Percentiles rank a stretch among this genome's conserved stretches.
Conservation (phyloP, 176 grass and related monocot genomes). For the Oryza glaberrima region DNA sequence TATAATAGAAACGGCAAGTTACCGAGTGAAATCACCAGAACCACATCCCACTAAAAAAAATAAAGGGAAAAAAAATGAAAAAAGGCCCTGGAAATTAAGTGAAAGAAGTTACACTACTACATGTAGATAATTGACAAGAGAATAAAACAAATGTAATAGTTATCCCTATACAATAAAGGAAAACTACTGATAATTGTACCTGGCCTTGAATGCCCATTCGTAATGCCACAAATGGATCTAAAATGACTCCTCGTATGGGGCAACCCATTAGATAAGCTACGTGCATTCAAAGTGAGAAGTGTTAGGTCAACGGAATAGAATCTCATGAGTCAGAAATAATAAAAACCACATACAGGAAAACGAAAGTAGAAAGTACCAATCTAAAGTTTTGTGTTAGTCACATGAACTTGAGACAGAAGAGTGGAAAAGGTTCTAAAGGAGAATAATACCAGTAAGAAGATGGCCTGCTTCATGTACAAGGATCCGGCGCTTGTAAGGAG, state of each 20-base stretch:
- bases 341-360: background rate
- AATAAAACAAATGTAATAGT: background rate
- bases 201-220: conserved; percentile 95
- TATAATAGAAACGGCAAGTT: no score
- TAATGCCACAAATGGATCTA: conserved; percentile 94
- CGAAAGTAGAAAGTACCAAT: conserved; percentile 13
- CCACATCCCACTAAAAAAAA: background rate
- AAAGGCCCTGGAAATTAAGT: conserved; percentile 6
- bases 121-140: background rate
- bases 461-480: conserved; percentile 96
- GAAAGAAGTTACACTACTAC: conserved; percentile 5
- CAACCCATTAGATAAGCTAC: conserved; percentile 96
- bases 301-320: background rate
- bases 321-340: conserved; percentile 10
- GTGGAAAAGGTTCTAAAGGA: conserved; percentile 2
- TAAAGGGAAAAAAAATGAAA: background rate
- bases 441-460: conserved; percentile 76
- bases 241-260: conserved; percentile 92
- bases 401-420: background rate
- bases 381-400: background rate
- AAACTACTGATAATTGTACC: conserved; percentile 42
- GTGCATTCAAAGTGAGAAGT: conserved; percentile 34
- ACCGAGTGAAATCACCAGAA: no score
- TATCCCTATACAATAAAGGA: background rate
- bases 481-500: conserved; percentile 79